phyloP scores from a whole-genome alignment of 768 basidiomycete species.

The Neoboletus brunneissimus region DNA sequence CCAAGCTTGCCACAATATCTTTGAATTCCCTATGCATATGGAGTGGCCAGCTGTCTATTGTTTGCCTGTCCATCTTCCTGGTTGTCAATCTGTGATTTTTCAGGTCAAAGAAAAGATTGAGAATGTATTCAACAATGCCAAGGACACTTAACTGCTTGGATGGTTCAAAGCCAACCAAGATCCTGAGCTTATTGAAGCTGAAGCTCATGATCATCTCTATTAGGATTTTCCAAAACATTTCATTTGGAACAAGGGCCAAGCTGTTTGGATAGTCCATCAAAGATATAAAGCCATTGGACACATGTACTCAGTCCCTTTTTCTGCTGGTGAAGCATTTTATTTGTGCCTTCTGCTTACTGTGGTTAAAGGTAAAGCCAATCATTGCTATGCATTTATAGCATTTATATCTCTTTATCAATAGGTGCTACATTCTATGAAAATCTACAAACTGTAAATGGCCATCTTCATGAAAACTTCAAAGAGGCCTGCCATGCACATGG shows the following conservation, averaged over 20 bases:
- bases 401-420: no score
- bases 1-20: not conserved
- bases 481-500: no score
- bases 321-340: conserved; percentile 36
- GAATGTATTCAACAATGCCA: not conserved
- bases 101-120: not conserved
- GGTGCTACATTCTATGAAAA: no score
- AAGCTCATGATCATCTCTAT: conserved; percentile 25
- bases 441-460: no score
- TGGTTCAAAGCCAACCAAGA: not conserved
- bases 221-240: conserved; percentile 35
- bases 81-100: not conserved
- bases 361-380: no score
- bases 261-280: conserved; percentile 28
- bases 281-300: conserved; percentile 20
- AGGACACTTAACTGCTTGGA: not conserved
- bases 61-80: not conserved
- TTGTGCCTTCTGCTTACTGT: no score
- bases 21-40: not conserved
- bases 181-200: not conserved
- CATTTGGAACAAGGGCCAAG: conserved; percentile 21
- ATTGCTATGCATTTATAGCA: no score
- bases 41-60: not conserved
- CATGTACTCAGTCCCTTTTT: conserved; percentile 17
- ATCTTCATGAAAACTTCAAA: no score